Evolutionary conservation across 129 eudicot species (phyloP).

Genomic region (Solidago caesia): DNA sequence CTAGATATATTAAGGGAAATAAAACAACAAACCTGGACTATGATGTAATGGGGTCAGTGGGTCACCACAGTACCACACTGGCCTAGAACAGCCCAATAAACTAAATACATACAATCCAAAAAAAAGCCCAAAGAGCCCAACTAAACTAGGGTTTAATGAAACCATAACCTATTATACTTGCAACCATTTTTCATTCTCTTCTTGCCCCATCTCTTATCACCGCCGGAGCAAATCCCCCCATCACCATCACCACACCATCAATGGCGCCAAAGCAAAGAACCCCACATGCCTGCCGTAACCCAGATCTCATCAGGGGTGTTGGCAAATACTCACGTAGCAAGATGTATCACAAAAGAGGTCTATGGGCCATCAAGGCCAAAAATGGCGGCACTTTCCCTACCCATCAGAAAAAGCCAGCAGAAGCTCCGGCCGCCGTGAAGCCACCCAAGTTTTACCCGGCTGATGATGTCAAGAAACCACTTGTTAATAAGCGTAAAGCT

Average conservation of each 20-base stretch:
- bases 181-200: neutral
- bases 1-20: neutral
- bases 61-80: no score
- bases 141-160: neutral
- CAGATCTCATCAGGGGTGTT: constrained; percentile 32
- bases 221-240: neutral
- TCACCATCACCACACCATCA: neutral
- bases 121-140: neutral
- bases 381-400: constrained; percentile 50
- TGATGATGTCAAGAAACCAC: constrained; percentile 65
- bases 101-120: neutral
- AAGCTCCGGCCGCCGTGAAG: constrained; percentile 35
- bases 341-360: constrained; percentile 59
- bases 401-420: constrained; percentile 37
- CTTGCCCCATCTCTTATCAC: neutral
- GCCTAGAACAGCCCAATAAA: neutral
- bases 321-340: constrained; percentile 45
- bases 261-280: constrained; percentile 4
- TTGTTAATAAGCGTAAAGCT: constrained; percentile 61
- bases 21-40: neutral
- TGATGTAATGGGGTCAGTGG: no score
- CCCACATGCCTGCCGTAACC: neutral
- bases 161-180: neutral
- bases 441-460: constrained; percentile 62
- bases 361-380: constrained; percentile 62